Conservation (phyloP, 768 basidiomycete genomes). For the Cyclocybe cylindracea region DNA sequence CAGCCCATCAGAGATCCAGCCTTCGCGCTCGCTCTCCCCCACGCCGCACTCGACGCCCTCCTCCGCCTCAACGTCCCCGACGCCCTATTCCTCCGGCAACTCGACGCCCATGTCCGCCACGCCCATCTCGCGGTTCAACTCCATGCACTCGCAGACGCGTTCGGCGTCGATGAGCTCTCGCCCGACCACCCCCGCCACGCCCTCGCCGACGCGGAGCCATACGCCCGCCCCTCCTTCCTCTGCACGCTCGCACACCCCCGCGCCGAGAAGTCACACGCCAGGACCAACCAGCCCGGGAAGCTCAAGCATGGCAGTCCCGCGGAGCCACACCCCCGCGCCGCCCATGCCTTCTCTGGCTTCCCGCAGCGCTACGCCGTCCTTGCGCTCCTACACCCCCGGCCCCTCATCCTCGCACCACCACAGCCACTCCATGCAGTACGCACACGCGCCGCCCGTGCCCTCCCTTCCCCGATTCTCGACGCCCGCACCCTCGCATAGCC, state of each 20-base stretch:
- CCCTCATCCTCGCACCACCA: constrained; percentile 10
- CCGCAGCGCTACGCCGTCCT: constrained; percentile 30
- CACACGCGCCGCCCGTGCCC: constrained; percentile 13
- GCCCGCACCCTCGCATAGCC: constrained; percentile 20
- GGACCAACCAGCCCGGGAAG: constrained; percentile 31
- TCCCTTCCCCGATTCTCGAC: constrained; percentile 26
- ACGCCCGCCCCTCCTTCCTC: constrained; percentile 5
- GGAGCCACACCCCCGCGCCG: constrained; percentile 37
- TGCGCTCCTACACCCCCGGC: constrained; percentile 32
- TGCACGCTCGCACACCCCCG: constrained; percentile 41
- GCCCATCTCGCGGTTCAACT: constrained; percentile 51
- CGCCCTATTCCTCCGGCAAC: constrained; percentile 29
- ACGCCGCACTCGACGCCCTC: constrained; percentile 36
- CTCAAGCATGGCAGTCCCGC: constrained; percentile 14
- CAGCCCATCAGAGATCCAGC: constrained; percentile 32
- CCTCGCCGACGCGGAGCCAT: not conserved
- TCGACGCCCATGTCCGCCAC: not conserved
- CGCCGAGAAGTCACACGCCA: constrained; percentile 36
- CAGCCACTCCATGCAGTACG: not conserved
- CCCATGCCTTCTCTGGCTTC: constrained; percentile 42
- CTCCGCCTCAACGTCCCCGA: constrained; percentile 36
- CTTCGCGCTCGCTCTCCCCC: constrained; percentile 35
- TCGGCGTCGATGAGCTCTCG: constrained; percentile 57
- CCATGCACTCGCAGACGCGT: constrained; percentile 46
- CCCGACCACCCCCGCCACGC: constrained; percentile 44